Evolutionary conservation across 768 basidiomycete species (phyloP), one percentile per base, ranked within the genome.

Genomic region (Boletus tomentosulus): DNA sequence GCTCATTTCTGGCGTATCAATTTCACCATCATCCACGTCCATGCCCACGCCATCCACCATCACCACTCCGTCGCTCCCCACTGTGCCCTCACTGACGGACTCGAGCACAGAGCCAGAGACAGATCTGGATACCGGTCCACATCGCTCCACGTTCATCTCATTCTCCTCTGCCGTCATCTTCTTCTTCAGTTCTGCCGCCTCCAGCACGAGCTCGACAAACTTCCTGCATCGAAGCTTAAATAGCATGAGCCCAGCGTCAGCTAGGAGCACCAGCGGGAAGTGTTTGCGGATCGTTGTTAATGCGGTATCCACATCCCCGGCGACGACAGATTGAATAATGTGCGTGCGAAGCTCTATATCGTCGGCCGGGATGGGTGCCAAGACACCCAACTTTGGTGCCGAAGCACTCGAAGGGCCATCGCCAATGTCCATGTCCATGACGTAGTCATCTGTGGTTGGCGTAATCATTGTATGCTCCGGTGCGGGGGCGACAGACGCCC

Each of bases 171-270:
- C 69, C 54, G 76, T 76, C 73, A 84, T 78, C 60, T 73, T 77
- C 71, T 86, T 85, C 73, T 83, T 81, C 56, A 87, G 71, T 56
- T 85, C 87, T 6, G 82, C 78, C 10, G 88, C 83, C 58, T 84
- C 81, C 59, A 92, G 64, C 13, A 90, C 80, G 28, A 92, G 78
- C 68, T 94, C 92, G 43, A 94, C 84, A 62, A 94, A 92, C 69
- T 87, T 89, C 61, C 90, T 79, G 71, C 90, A 91, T 25, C 86
- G 81, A 60, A 95, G 70, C 67, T 88, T 89, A 75, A 93, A 89
- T n/a, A 80, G 70, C 71, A 93, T 78, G 15, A 89, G 72, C 9
- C 85, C 85, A 37, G 80, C 78, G 50, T 90, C 85, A 27, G 79
- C 79, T 54, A 79, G 79, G 24, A 94, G 73, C 6, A 86, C 89